These are phyloP conservation scores for Linum tenue DNA, from an alignment of 345 rosid genomes.

Conservation along the genomic window DNA sequence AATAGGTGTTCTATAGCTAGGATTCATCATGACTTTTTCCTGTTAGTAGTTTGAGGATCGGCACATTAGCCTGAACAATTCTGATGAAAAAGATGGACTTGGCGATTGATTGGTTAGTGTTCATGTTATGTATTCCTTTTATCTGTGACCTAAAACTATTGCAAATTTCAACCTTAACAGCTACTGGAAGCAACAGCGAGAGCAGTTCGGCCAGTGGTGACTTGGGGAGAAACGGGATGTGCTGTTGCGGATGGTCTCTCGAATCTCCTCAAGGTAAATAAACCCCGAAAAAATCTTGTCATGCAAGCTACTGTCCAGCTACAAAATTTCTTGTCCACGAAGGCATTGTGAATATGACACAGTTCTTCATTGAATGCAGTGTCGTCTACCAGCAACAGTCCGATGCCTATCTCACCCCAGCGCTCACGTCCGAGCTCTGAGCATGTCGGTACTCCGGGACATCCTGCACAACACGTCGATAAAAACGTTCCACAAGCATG, in stretches of 20 bases:
- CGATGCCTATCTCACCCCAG: slow-evolving; percentile 87
- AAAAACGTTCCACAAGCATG: slow-evolving; percentile 29
- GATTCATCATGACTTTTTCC: too few species aligned
- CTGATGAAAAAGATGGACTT: background rate
- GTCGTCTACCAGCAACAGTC: slow-evolving; percentile 78
- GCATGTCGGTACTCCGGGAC: slow-evolving; percentile 72
- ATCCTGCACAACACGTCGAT: slow-evolving; percentile 47
- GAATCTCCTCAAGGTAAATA: slow-evolving; percentile 70
- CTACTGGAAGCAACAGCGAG: slow-evolving; percentile 93
- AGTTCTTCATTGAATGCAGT: slow-evolving; percentile 36
- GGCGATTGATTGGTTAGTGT: too few species aligned
- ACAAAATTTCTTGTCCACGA: too few species aligned
- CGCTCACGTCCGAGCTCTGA: slow-evolving; percentile 87
- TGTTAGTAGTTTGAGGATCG: too few species aligned
- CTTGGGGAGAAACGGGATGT: slow-evolving; percentile 85
- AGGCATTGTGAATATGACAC: too few species aligned
- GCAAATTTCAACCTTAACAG: slow-evolving; percentile 30
- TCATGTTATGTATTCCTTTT: too few species aligned
- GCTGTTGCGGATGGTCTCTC: slow-evolving; percentile 88
- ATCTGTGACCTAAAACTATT: too few species aligned
- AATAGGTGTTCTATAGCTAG: too few species aligned
- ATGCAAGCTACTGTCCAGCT: too few species aligned
- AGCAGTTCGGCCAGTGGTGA: slow-evolving; percentile 69
- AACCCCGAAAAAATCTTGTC: too few species aligned
- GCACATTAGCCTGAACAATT: too few species aligned